A percentile compares a stretch with the other conserved stretches of the same genome.
These are phyloP conservation scores for Backusella australiensis DNA, from an alignment of 192 early-diverging fungal species.

Conservation along the genomic window DNA sequence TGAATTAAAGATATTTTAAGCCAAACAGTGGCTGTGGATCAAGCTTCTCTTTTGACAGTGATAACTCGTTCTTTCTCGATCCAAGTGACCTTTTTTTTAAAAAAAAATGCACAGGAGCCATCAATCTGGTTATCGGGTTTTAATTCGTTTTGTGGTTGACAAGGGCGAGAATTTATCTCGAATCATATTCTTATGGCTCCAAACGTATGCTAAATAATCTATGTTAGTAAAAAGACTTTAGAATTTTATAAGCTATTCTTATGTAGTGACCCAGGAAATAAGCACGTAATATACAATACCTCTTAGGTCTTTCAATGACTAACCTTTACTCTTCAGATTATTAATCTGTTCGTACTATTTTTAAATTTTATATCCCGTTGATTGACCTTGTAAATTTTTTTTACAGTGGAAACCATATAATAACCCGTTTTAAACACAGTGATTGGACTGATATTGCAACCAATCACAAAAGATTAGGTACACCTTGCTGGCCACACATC, in stretches of 20 bases:
- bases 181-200: too few relatives aligned
- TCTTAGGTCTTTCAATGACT: neutral
- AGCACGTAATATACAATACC: neutral
- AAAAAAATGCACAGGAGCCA: too few relatives aligned
- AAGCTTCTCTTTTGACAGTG: too few relatives aligned
- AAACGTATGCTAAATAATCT: too few relatives aligned
- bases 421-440: neutral
- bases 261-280: neutral
- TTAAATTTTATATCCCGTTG: neutral
- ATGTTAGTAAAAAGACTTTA: too few relatives aligned
- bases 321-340: neutral
- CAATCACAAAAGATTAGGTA: neutral
- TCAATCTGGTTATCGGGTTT: too few relatives aligned
- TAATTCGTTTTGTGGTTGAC: too few relatives aligned
- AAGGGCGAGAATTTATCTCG: too few relatives aligned
- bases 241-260: neutral
- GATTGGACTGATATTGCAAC: neutral
- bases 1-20: too few relatives aligned
- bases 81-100: too few relatives aligned
- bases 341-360: neutral
- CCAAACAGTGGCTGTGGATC: too few relatives aligned
- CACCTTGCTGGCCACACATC: neutral
- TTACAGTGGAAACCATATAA: neutral
- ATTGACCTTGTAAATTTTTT: neutral
- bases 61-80: too few relatives aligned